A percentile compares a stretch with the other conserved stretches of the same genome.
phyloP scores from a whole-genome alignment of 2,329 filamentous ascomycete species.

The Rugonectria rugulosa region DNA sequence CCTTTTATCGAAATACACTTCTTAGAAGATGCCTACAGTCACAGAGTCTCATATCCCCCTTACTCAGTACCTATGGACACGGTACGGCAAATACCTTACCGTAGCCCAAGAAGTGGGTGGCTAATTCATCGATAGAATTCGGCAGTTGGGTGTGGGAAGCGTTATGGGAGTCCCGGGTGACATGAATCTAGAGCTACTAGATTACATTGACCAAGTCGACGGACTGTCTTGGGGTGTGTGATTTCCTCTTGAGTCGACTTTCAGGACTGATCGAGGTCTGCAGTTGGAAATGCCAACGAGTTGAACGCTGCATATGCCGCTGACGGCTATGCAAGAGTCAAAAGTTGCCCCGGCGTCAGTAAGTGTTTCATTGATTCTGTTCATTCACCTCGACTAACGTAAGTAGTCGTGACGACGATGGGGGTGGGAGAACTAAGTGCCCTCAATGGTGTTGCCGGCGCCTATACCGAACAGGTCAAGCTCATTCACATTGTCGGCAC shows the following conservation, averaged over 20 bases:
- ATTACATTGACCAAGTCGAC: no score
- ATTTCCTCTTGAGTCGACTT: neutral
- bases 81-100: no score
- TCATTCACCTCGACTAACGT: neutral
- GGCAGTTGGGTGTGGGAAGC: no score
- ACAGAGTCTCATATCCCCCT: constrained; percentile 2
- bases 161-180: no score
- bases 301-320: constrained; percentile 24
- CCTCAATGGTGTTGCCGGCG: constrained; percentile 19
- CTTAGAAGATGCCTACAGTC: constrained; percentile 12
- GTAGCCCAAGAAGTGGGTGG: no score
- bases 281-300: constrained; percentile 22
- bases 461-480: constrained; percentile 21
- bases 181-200: no score
- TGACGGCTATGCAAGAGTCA: constrained; percentile 21
- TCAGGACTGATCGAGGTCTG: neutral
- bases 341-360: constrained; percentile 17
- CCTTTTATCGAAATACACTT: no score
- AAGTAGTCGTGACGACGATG: constrained; percentile 19
- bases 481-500: constrained; percentile 23
- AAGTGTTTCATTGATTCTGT: neutral
- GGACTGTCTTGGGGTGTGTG: neutral
- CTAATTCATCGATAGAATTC: no score
- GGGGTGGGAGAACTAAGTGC: constrained; percentile 20
- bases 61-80: constrained; percentile 13